Base-by-base conservation (phyloP, 768 basidiomycete genomes). In the Hypholoma sublateritium region DNA sequence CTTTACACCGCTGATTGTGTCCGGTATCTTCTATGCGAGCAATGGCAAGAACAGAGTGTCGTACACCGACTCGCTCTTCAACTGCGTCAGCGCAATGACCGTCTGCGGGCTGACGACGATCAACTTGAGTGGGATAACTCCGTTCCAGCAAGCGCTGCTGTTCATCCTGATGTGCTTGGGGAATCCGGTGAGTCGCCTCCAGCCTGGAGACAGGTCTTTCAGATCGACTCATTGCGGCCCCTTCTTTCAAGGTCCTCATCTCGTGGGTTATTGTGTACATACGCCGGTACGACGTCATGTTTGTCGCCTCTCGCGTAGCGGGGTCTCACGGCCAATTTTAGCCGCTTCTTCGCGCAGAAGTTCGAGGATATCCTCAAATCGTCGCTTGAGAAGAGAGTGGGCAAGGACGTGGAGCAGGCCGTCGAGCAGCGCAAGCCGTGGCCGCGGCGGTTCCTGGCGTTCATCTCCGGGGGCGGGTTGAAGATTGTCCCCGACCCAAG, bases 261-360 rank as follows among this genome's bases (percentile, higher is more conserved):
- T 92, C 91, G 0, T 91, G 92, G 88, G 76, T 92, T 56, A 89
- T 91, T 70, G 91, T 96, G 24, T 82, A 86, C 56, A 80, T 87
- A 57, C 80, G 93, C 56, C 85, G 84, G 89, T 89, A 47, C 60
- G 79, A 62, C 41, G 46, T 28, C 32, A 54, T 54, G 11, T 45
- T 55, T 43, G 34, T 22, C 21, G 39, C 35, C 17, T 51, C 42
- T 45, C n/a, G 19, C 17, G 49, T 11, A 11, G 51, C 42, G 45
- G 22, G 50, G 57, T 47, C 50, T 59, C 44, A 51, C 62, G 50
- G 32, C 41, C 36, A 45, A 34, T 14, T 52, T 44, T 55, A 90
- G 89, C 68, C 75, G 79, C 59, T 91, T 86, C 70, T 91, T 93
- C 61, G 82, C 85, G 0, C 80, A 75, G 65, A 87, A 86, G 67